phyloP scores from a whole-genome alignment of 2,329 filamentous ascomycete species.

The Monosporascus sp. region DNA sequence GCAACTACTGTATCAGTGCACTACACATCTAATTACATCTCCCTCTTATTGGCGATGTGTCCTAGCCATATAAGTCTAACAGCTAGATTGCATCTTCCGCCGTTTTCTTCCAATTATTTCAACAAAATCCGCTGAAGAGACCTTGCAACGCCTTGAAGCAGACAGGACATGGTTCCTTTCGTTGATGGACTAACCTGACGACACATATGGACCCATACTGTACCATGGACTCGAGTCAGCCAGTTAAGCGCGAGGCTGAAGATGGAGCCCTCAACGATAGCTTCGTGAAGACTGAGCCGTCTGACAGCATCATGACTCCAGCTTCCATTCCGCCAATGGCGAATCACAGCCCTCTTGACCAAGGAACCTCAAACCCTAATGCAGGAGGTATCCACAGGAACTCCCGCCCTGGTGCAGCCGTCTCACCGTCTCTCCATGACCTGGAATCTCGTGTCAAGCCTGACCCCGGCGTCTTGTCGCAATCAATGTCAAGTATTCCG shows the following conservation, averaged over 20 bases:
- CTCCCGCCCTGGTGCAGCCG: neutral
- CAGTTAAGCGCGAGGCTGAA: neutral
- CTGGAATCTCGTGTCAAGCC: neutral
- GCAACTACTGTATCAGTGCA: no score
- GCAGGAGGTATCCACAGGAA: neutral
- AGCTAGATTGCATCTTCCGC: no score
- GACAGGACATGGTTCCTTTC: no score
- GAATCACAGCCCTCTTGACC: neutral
- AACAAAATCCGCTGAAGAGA: no score
- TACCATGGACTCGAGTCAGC: neutral
- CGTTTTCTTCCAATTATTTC: no score
- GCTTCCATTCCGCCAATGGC: neutral
- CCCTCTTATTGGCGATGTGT: no score
- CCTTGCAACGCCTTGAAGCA: no score
- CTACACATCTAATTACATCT: no score
- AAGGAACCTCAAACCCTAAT: neutral
- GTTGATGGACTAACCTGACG: no score
- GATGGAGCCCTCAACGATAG: neutral
- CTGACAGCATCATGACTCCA: neutral
- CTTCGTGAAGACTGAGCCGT: neutral
- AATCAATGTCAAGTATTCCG: neutral
- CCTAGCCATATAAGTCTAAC: no score
- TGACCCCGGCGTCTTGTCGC: neutral
- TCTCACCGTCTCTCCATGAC: neutral
- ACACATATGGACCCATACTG: no score